phyloP scores from a whole-genome alignment of 139 green algal genomes.

The Chlorella sorokiniana region DNA sequence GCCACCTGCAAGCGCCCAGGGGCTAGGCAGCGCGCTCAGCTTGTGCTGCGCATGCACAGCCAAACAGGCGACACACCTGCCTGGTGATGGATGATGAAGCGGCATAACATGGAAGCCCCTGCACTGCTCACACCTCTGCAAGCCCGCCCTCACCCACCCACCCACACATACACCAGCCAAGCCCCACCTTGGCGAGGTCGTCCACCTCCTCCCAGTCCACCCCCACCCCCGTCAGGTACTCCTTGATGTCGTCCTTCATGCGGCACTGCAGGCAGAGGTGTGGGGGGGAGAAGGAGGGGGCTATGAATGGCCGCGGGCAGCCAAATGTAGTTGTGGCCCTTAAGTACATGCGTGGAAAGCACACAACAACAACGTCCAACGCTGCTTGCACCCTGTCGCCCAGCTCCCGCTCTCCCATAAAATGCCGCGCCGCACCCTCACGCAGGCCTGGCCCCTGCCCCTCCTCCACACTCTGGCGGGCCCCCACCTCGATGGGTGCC shows the following conservation, averaged over 20 bases:
- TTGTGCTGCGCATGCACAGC: background rate
- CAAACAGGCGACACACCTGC: background rate
- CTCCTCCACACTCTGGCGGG: background rate
- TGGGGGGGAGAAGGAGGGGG: too few species aligned
- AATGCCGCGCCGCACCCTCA: too few species aligned
- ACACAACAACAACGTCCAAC: too few species aligned
- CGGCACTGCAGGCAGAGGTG: constrained; percentile 65
- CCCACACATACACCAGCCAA: too few species aligned
- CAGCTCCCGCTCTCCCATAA: too few species aligned
- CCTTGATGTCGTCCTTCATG: constrained; percentile 99
- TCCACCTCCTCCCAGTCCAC: constrained; percentile 88
- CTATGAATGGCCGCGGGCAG: too few species aligned
- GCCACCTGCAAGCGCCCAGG: constrained; percentile 47
- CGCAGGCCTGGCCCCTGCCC: background rate
- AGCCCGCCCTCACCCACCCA: background rate
- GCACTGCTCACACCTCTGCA: background rate
- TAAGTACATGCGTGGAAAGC: too few species aligned
- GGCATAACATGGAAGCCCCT: too few species aligned
- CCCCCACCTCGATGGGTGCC: constrained; percentile 81
- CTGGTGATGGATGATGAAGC: too few species aligned
- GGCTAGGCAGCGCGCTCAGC: background rate
- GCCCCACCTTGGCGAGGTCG: constrained; percentile 23
- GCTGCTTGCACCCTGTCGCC: too few species aligned
- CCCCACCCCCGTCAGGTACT: constrained; percentile 66
- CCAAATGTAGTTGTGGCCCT: too few species aligned